These are phyloP conservation scores for Coelastrella sp. DNA, from an alignment of 139 green algal species.

Conservation along the genomic window DNA sequence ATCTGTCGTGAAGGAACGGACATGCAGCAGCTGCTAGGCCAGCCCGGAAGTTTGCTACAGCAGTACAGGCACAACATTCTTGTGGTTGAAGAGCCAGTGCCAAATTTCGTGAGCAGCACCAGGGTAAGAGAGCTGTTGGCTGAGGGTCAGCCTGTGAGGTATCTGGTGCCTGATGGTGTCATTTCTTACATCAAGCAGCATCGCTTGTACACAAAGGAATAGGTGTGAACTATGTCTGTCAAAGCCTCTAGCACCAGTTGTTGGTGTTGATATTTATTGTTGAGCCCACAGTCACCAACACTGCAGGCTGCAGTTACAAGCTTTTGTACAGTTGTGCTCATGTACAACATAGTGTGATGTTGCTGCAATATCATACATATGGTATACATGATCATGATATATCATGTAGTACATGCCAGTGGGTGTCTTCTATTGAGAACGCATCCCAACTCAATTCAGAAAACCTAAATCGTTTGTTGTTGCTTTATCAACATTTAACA, in stretches of 20 bases:
- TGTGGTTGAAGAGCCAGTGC: constrained; percentile 54
- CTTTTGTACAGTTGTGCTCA: neutral
- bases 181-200: constrained; percentile 51
- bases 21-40: constrained; percentile 43
- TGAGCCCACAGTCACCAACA: neutral
- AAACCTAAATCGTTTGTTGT: too few species aligned
- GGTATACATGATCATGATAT: too few species aligned
- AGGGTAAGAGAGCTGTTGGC: constrained; percentile 51
- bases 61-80: constrained; percentile 43
- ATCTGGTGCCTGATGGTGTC: constrained; percentile 51
- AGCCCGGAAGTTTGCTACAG: constrained; percentile 11
- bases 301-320: neutral
- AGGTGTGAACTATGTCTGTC: neutral
- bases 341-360: neutral
- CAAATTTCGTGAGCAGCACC: constrained; percentile 55
- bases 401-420: too few species aligned
- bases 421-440: too few species aligned
- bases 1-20: constrained; percentile 59
- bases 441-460: too few species aligned
- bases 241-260: neutral
- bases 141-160: constrained; percentile 36
- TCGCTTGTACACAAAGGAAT: constrained; percentile 37
- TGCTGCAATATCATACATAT: too few species aligned
- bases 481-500: too few species aligned
- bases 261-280: neutral